Percentiles rank a stretch among this genome's conserved stretches.
Evolutionary conservation across 306 rosid species (phyloP).

Genomic region (Malus sieversii): DNA sequence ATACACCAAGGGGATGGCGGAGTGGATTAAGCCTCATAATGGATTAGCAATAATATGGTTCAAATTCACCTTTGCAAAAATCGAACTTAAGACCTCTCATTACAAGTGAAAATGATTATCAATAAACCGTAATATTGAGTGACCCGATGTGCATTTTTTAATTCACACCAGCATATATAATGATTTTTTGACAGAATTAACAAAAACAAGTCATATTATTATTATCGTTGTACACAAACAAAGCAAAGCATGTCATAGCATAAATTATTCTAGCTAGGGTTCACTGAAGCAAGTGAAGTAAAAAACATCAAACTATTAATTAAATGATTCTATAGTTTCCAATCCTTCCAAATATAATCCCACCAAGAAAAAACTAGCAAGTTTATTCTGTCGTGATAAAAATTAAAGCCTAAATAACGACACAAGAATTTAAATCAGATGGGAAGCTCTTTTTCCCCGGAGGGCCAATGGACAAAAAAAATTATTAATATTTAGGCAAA

Average conservation of each 20-base stretch:
- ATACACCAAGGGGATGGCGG: fast-evolving
- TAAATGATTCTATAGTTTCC: background rate
- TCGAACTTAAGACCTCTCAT: too few relatives aligned
- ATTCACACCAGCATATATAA: too few relatives aligned
- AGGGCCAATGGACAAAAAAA: conserved; percentile 13
- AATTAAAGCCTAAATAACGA: conserved; percentile 11
- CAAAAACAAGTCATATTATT: too few relatives aligned
- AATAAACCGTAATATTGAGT: too few relatives aligned
- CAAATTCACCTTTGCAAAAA: too few relatives aligned
- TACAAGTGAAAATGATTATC: too few relatives aligned
- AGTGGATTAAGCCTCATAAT: too few relatives aligned
- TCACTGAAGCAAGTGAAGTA: conserved; percentile 8
- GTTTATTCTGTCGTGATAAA: background rate
- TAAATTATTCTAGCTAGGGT: background rate
- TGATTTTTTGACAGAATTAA: too few relatives aligned
- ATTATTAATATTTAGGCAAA: conserved; percentile 16
- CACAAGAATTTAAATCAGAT: conserved; percentile 25
- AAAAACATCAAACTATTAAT: background rate
- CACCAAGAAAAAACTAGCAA: background rate
- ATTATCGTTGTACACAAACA: background rate
- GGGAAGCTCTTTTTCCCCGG: conserved; percentile 11
- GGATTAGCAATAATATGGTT: too few relatives aligned
- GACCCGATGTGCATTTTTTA: too few relatives aligned
- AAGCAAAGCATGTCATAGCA: background rate
- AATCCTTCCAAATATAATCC: background rate